Evolutionary conservation across 2,329 filamentous ascomycete species (phyloP).

Genomic region (Phyllachora maydis): DNA sequence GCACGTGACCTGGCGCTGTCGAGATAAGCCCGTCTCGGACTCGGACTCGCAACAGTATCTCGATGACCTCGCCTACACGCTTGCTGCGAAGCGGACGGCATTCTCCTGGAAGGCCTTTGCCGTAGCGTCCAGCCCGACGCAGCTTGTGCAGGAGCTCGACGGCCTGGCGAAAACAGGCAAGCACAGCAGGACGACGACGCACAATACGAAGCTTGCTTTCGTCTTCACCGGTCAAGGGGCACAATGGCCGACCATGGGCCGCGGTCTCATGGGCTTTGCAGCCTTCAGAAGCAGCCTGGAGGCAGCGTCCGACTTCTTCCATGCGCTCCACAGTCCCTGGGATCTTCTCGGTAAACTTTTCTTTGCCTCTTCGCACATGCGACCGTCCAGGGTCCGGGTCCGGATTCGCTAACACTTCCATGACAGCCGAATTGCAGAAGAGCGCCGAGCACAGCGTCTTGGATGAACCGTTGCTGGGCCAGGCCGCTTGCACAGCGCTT

Average conservation of each 20-base stretch:
- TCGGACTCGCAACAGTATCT: background rate
- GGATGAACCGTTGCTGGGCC: background rate
- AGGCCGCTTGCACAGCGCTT: background rate
- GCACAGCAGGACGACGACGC: background rate
- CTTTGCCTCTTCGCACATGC: no score
- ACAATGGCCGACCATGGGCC: conserved; percentile 1
- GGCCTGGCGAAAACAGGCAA: background rate
- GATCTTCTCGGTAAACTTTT: background rate
- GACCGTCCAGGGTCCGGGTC: background rate
- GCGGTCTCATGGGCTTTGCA: background rate
- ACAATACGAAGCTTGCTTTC: conserved; percentile 1
- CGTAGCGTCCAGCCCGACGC: background rate
- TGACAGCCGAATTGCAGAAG: background rate
- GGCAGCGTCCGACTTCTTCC: background rate
- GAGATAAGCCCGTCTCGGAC: no score
- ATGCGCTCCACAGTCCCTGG: background rate
- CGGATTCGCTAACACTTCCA: background rate
- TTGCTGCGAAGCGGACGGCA: background rate
- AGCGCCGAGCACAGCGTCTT: background rate
- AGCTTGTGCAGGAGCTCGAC: background rate
- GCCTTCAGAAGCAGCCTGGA: background rate
- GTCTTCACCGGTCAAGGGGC: conserved; percentile 2
- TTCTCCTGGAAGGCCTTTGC: background rate
- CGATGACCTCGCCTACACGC: conserved; percentile 1
- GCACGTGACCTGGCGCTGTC: background rate